These are phyloP conservation scores for Globisporangium yorkense DNA, from an alignment of 352 stramenopile species.

Conservation along the genomic window DNA sequence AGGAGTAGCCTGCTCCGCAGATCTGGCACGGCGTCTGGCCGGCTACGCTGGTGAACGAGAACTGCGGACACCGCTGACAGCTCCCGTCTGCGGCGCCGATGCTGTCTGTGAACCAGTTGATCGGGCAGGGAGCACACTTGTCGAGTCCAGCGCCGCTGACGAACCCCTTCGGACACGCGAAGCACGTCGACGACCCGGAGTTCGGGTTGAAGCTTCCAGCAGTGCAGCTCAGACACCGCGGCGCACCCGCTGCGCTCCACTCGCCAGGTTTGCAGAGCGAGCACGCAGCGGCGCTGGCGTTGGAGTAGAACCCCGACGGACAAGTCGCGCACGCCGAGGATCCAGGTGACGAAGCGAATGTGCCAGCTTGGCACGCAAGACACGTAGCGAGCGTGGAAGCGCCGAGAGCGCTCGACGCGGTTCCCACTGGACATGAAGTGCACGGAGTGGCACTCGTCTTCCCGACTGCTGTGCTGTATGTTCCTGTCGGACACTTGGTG, in stretches of 20 bases:
- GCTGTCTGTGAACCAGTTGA: constrained; percentile 36
- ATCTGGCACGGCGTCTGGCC: constrained; percentile 26
- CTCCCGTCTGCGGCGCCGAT: constrained; percentile 14
- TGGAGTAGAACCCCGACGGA: constrained; percentile 34
- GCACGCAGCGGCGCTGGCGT: constrained; percentile 31
- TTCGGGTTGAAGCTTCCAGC: constrained; percentile 42
- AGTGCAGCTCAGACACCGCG: constrained; percentile 31
- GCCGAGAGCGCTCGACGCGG: constrained; percentile 33
- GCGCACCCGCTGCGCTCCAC: constrained; percentile 30
- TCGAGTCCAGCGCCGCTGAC: constrained; percentile 37
- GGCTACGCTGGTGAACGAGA: constrained; percentile 27
- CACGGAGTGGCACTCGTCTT: constrained; percentile 35
- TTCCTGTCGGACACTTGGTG: constrained; percentile 37
- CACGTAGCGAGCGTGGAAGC: constrained; percentile 26
- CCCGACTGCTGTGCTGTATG: constrained; percentile 35
- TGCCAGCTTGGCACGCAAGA: constrained; percentile 21
- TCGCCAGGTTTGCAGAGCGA: constrained; percentile 30
- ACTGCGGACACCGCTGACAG: constrained; percentile 28
- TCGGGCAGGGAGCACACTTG: constrained; percentile 34
- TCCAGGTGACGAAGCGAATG: constrained; percentile 17
- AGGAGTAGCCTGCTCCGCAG: constrained; percentile 24
- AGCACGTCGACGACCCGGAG: constrained; percentile 32
- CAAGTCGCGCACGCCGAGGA: constrained; percentile 17
- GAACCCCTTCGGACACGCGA: constrained; percentile 49
- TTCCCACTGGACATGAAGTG: constrained; percentile 38